Evolutionary conservation across 306 rosid genomes (phyloP).

Genomic region (Glycine latifolia): DNA sequence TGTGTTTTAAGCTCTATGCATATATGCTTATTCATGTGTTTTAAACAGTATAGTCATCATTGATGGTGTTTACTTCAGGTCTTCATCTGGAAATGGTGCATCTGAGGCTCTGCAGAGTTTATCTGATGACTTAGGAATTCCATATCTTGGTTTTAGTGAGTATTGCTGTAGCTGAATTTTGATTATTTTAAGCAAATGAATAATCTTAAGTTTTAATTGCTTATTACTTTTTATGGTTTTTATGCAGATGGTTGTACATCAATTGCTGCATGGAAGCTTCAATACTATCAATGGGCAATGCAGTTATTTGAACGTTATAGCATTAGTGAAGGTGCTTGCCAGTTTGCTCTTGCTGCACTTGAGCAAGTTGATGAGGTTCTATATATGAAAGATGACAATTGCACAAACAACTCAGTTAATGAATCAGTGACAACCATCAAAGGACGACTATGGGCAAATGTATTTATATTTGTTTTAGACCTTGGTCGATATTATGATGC

Average conservation of each 20-base stretch:
- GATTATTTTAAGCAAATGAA: conserved; percentile 34
- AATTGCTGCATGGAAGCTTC: conserved; percentile 75
- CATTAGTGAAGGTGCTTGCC: conserved; percentile 88
- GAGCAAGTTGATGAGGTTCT: conserved; percentile 93
- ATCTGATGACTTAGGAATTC: conserved; percentile 65
- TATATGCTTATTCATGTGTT: too few relatives aligned
- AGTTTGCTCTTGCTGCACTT: conserved; percentile 98
- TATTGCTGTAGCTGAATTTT: conserved; percentile 36
- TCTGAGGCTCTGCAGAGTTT: conserved; percentile 85
- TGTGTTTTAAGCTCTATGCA: background rate
- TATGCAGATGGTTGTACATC: conserved; percentile 63
- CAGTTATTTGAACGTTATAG: conserved; percentile 88
- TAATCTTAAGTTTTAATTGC: conserved; percentile 11
- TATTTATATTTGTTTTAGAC: conserved; percentile 88
- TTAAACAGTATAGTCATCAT: too few relatives aligned
- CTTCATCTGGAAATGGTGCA: conserved; percentile 83
- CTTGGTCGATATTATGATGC: conserved; percentile 83
- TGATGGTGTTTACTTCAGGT: conserved; percentile 60
- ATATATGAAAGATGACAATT: conserved; percentile 48
- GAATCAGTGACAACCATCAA: conserved; percentile 73
- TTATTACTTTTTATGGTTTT: conserved; percentile 32
- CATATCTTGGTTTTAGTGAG: conserved; percentile 74
- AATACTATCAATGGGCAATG: conserved; percentile 95
- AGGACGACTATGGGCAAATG: conserved; percentile 96
- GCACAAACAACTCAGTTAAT: conserved; percentile 48